Conservation (phyloP, 495 filamentous ascomycete species). For the Elaphomyces granulatus region DNA sequence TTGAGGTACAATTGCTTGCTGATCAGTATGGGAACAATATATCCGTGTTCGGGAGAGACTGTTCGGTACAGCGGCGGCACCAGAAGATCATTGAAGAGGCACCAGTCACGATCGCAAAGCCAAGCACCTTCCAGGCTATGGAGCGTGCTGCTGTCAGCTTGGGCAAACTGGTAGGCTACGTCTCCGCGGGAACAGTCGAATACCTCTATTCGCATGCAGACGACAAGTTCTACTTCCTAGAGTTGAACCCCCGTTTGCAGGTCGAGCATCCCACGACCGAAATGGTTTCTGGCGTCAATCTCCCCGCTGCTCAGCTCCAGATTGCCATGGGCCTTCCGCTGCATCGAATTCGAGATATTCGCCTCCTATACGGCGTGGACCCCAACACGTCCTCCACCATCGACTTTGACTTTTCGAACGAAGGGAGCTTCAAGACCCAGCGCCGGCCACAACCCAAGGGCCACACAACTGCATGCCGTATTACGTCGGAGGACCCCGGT, state of each 20-base stretch:
- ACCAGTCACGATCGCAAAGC: slow-evolving; percentile 87
- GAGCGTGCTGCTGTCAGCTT: slow-evolving; percentile 92
- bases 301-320: slow-evolving; percentile 94
- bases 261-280: slow-evolving; percentile 99
- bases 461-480: slow-evolving; percentile 96
- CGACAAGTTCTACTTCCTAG: slow-evolving; percentile 98
- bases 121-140: slow-evolving; percentile 83
- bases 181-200: slow-evolving; percentile 96
- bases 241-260: slow-evolving; percentile 95
- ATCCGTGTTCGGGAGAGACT: slow-evolving; percentile 95
- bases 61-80: slow-evolving; percentile 94
- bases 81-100: slow-evolving; percentile 99
- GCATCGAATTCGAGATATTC: slow-evolving; percentile 89
- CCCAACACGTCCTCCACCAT: slow-evolving; percentile 73
- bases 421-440: slow-evolving; percentile 72
- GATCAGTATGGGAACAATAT: slow-evolving; percentile 99
- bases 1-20: slow-evolving; percentile 93
- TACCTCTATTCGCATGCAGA: slow-evolving; percentile 98
- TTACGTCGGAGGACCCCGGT: slow-evolving; percentile 96
- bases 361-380: slow-evolving; percentile 91
- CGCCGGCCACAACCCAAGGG: slow-evolving; percentile 84
- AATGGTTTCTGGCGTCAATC: slow-evolving; percentile 96
- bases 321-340: slow-evolving; percentile 98
- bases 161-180: slow-evolving; percentile 88
- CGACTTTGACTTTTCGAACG: slow-evolving; percentile 89